Percentiles rank a stretch among this genome's conserved stretches.
Conservation (phyloP, 2,329 filamentous ascomycete species). For the Ophiostoma sp. region DNA sequence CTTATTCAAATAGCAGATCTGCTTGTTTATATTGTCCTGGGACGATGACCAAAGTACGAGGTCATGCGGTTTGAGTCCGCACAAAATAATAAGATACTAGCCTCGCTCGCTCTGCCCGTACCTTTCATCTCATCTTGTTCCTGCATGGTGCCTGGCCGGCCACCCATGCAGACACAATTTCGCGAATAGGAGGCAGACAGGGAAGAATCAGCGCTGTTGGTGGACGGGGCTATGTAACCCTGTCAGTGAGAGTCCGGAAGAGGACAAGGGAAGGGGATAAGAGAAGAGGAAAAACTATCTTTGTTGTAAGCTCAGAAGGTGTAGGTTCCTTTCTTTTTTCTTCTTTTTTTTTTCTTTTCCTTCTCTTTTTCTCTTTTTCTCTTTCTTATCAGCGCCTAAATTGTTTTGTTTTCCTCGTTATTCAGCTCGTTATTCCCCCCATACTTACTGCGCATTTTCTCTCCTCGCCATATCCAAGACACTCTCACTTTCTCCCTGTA, state of each 20-base stretch:
- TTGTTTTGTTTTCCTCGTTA: too few species aligned
- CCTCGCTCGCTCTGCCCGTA: too few species aligned
- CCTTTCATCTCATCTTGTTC: too few species aligned
- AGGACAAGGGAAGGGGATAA: neutral
- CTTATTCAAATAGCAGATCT: too few species aligned
- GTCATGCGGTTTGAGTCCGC: too few species aligned
- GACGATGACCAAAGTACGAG: too few species aligned
- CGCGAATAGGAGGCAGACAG: conserved; percentile 1
- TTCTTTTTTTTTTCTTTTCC: neutral
- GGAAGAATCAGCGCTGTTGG: conserved; percentile 1
- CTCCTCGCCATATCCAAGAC: neutral
- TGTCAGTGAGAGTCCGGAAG: neutral
- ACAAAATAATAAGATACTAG: too few species aligned
- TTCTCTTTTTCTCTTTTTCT: neutral
- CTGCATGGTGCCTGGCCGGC: neutral
- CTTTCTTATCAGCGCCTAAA: neutral
- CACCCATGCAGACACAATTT: neutral
- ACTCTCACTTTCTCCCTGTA: too few species aligned
- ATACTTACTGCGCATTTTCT: neutral
- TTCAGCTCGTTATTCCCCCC: too few species aligned
- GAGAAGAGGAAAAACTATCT: conserved; percentile 6
- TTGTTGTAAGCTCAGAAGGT: neutral
- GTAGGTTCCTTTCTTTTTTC: neutral
- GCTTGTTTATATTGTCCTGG: too few species aligned
- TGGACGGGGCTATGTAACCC: neutral